Conservation (phyloP, 2,329 filamentous ascomycete genomes). For the Aspergillus sp. region DNA sequence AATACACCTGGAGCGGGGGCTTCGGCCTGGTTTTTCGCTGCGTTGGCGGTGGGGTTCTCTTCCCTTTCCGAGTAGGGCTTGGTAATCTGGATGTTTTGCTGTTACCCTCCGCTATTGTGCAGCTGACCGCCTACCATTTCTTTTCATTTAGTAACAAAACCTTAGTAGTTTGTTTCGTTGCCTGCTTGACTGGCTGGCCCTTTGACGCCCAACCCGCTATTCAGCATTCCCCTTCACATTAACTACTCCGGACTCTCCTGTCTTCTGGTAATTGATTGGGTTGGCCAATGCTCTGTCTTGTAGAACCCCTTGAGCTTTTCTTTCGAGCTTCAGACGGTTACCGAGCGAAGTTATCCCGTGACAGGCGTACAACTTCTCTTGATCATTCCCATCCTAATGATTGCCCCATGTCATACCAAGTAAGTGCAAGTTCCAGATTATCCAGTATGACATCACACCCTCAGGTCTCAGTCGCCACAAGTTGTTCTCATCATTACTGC, state of each 20-base stretch:
- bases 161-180: too few relatives aligned
- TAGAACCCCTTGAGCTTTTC: too few relatives aligned
- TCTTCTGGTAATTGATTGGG: neutral
- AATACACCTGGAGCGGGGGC: slow-evolving; percentile 29
- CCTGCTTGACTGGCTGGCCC: neutral
- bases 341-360: neutral
- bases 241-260: neutral
- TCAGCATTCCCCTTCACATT: too few relatives aligned
- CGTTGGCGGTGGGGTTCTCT: neutral
- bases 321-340: too few relatives aligned
- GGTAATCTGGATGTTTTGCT: slow-evolving; percentile 11
- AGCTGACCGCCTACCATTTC: slow-evolving; percentile 11
- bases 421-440: neutral
- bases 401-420: neutral
- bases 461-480: neutral
- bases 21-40: slow-evolving; percentile 4
- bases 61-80: slow-evolving; percentile 19
- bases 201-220: neutral
- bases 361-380: neutral
- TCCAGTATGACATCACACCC: slow-evolving; percentile 1
- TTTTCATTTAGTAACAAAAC: too few relatives aligned
- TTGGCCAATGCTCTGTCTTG: too few relatives aligned
- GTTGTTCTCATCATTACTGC: neutral
- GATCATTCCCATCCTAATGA: neutral
- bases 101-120: slow-evolving; percentile 10